A percentile compares a stretch with the other conserved stretches of the same genome.
phyloP scores from a whole-genome alignment of 75 land plant genomes.

The Pinus taeda region DNA sequence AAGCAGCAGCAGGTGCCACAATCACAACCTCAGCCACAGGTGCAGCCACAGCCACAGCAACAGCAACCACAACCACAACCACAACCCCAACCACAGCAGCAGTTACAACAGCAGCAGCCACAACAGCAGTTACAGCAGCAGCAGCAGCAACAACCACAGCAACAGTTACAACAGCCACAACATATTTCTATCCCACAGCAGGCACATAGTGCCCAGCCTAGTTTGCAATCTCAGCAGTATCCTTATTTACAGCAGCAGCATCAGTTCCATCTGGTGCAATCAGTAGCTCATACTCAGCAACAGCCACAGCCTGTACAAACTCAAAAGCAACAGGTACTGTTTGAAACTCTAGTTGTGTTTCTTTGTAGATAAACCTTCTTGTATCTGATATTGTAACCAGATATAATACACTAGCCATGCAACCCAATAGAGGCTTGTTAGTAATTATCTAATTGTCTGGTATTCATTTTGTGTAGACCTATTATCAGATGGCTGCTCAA shows the following conservation, averaged over 20 bases:
- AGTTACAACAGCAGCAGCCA: slow-evolving; percentile 20
- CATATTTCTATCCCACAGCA: slow-evolving; percentile 11
- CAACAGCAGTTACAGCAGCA: slow-evolving; percentile 49
- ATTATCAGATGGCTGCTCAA: slow-evolving; percentile 30
- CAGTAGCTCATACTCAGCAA: slow-evolving; percentile 27
- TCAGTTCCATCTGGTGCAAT: slow-evolving; percentile 64
- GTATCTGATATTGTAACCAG: not conserved
- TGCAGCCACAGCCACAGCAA: slow-evolving; percentile 36
- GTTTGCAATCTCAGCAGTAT: slow-evolving; percentile 11
- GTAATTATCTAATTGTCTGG: slow-evolving; percentile 1
- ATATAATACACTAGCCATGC: not conserved
- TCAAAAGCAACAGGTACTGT: slow-evolving; percentile 59
- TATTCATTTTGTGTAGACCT: slow-evolving; percentile 21
- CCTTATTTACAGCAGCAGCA: slow-evolving; percentile 61
- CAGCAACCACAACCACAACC: slow-evolving; percentile 32
- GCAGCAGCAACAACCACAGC: slow-evolving; percentile 8
- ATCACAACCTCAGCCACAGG: slow-evolving; percentile 37
- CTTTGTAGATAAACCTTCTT: no score
- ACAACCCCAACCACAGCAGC: slow-evolving; percentile 24
- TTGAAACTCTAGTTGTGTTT: not conserved
- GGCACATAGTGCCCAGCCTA: not conserved
- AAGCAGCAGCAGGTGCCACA: slow-evolving; percentile 43
- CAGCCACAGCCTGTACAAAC: slow-evolving; percentile 35
- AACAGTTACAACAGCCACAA: slow-evolving; percentile 6
- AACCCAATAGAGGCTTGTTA: not conserved